phyloP scores from a whole-genome alignment of 2,329 filamentous ascomycete genomes.

The Calonectria hongkongensis region DNA sequence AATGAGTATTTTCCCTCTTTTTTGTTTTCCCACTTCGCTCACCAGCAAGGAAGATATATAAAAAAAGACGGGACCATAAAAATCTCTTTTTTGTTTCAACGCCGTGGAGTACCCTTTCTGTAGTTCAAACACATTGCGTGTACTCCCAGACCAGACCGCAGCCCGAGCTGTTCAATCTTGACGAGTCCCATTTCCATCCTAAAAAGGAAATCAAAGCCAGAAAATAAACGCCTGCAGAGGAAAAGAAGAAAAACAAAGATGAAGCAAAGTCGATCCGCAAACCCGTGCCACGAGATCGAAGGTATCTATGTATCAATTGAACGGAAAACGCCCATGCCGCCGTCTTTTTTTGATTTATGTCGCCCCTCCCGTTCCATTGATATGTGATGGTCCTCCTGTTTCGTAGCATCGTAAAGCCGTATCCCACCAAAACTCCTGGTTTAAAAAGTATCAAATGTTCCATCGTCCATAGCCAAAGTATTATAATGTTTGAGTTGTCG shows the following conservation, averaged over 20 bases:
- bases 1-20: conserved; percentile 40
- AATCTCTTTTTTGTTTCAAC: conserved; percentile 28
- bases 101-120: conserved; percentile 40
- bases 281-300: conserved; percentile 49
- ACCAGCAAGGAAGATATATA: conserved; percentile 28
- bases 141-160: conserved; percentile 48
- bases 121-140: conserved; percentile 30
- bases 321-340: conserved; percentile 55
- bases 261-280: conserved; percentile 48
- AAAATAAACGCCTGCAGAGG: conserved; percentile 32
- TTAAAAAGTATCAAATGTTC: conserved; percentile 34
- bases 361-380: conserved; percentile 55
- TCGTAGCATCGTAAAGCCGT: conserved; percentile 49
- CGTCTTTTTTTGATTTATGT: conserved; percentile 48
- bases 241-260: conserved; percentile 36
- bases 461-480: conserved; percentile 27
- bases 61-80: conserved; percentile 33
- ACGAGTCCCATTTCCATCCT: conserved; percentile 34
- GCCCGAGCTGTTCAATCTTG: conserved; percentile 42
- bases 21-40: conserved; percentile 6
- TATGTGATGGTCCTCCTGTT: conserved; percentile 51
- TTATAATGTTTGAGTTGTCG: conserved; percentile 35
- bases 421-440: conserved; percentile 49
- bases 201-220: conserved; percentile 30
- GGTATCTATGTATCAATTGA: conserved; percentile 56